Percentiles rank a stretch among this genome's conserved stretches.
These are phyloP conservation scores for Vitis hybrid DNA, from an alignment of 177 flowering plant species.

Conservation along the genomic window DNA sequence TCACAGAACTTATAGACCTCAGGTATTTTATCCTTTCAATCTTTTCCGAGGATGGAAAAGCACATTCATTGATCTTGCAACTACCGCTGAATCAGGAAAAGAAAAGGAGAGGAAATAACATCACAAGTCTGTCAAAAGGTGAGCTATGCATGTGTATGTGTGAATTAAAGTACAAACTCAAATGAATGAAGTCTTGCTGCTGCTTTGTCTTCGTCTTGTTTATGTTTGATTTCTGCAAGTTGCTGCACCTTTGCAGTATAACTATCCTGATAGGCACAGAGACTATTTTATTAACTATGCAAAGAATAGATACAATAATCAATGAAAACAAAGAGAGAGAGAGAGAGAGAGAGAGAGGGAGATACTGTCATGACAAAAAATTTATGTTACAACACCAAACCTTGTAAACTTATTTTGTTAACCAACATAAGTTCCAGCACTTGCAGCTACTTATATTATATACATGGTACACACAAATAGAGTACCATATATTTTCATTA, in stretches of 20 bases:
- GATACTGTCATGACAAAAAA: background rate
- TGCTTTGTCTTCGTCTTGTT: conserved; percentile 83
- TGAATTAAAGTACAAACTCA: conserved; percentile 37
- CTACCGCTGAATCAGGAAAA: conserved; percentile 26
- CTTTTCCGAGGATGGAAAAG: conserved; percentile 30
- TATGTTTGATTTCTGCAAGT: conserved; percentile 56
- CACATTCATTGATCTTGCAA: conserved; percentile 25
- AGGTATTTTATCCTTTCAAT: conserved; percentile 45
- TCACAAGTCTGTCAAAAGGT: background rate
- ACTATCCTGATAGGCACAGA: conserved; percentile 27
- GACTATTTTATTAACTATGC: no score
- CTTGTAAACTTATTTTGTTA: background rate
- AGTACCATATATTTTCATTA: no score
- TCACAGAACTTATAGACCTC: conserved; percentile 35
- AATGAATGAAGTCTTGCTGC: conserved; percentile 71
- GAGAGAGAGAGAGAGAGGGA: background rate
- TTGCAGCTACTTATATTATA: background rate
- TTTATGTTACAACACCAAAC: background rate
- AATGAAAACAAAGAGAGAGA: background rate
- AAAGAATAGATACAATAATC: background rate
- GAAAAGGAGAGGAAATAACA: conserved; percentile 3
- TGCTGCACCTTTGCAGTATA: conserved; percentile 55
- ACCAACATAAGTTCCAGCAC: background rate
- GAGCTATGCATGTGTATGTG: background rate
- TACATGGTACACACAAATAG: background rate